Evolutionary conservation across 2,329 filamentous ascomycete genomes (phyloP).

Genomic region (Aspergillus candidus): DNA sequence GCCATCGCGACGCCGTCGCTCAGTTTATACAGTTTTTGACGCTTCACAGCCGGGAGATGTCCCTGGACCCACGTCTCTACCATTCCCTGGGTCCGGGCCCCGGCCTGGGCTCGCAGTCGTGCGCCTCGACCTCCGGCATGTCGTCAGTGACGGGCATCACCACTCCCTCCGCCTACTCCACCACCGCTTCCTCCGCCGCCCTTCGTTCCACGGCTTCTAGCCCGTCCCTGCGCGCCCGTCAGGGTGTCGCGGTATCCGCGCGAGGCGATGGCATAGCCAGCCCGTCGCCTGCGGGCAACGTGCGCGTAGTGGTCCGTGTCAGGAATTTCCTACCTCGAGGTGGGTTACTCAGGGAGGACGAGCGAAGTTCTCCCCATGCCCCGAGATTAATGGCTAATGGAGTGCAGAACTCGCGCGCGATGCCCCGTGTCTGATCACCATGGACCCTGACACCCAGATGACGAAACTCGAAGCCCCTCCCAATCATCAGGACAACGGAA

Average conservation of each 20-base stretch:
- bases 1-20: slow-evolving; percentile 36
- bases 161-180: slow-evolving; percentile 31
- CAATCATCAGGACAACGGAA: slow-evolving; percentile 45
- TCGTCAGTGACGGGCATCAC: slow-evolving; percentile 33
- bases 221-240: slow-evolving; percentile 67
- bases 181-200: slow-evolving; percentile 30
- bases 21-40: slow-evolving; percentile 36
- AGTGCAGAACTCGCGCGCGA: slow-evolving; percentile 68
- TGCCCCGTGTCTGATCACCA: slow-evolving; percentile 79
- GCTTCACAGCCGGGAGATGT: slow-evolving; percentile 34
- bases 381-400: background rate
- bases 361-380: no score
- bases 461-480: slow-evolving; percentile 73
- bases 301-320: slow-evolving; percentile 75
- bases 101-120: slow-evolving; percentile 31
- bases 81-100: slow-evolving; percentile 24
- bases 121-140: slow-evolving; percentile 27
- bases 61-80: slow-evolving; percentile 38
- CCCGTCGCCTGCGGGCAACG: slow-evolving; percentile 64
- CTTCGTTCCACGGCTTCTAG: slow-evolving; percentile 65
- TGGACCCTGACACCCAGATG: slow-evolving; percentile 81
- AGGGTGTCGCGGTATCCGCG: slow-evolving; percentile 54
- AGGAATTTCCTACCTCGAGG: slow-evolving; percentile 73
- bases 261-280: slow-evolving; percentile 39
- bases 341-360: slow-evolving; percentile 32